Conservation (phyloP, 345 rosid genomes). For the Rubroshorea leprosula region DNA sequence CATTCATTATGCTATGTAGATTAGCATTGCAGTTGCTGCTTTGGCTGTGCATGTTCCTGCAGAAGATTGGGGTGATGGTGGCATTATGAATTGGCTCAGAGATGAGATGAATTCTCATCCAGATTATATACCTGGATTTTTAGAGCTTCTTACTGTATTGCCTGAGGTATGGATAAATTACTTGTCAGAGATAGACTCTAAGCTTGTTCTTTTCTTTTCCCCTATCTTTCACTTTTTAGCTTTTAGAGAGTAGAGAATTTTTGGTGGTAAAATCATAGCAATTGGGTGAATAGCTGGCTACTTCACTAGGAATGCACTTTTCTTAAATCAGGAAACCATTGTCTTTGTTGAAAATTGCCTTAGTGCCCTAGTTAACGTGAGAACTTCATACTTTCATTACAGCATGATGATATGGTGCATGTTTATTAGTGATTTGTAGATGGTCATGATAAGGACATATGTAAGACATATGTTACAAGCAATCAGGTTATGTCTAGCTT, state of each 20-base stretch:
- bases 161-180: conserved; percentile 67
- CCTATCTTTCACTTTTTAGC: too few species aligned
- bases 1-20: conserved; percentile 48
- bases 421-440: conserved; percentile 10
- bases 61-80: conserved; percentile 95
- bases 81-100: conserved; percentile 85
- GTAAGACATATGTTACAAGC: conserved; percentile 8
- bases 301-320: neutral
- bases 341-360: neutral
- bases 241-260: too few species aligned
- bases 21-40: conserved; percentile 98
- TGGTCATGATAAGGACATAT: neutral
- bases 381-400: conserved; percentile 8
- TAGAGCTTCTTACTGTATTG: conserved; percentile 90
- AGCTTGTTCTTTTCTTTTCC: neutral
- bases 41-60: conserved; percentile 98
- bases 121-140: conserved; percentile 88
- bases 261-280: too few species aligned
- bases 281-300: neutral
- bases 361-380: neutral
- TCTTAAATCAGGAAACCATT: neutral
- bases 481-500: conserved; percentile 11
- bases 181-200: conserved; percentile 5
- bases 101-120: conserved; percentile 94
- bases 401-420: neutral